phyloP scores from a whole-genome alignment of 352 stramenopile species.

The Globisporangium lucens region DNA sequence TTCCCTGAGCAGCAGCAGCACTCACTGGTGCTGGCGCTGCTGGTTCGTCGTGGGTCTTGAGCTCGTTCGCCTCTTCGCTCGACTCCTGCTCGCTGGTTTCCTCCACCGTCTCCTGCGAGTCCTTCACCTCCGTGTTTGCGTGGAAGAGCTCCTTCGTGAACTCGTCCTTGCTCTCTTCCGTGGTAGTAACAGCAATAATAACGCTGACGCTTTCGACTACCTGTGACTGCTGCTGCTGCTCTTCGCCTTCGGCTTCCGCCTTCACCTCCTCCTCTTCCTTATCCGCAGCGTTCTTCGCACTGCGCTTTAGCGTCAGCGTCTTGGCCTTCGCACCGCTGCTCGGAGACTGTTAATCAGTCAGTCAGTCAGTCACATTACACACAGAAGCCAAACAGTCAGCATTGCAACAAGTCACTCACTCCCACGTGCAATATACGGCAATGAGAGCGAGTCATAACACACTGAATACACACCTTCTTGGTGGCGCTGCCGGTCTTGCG shows the following conservation, averaged over 20 bases:
- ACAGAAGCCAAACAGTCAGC: not conserved
- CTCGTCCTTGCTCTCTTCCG: conserved; percentile 9
- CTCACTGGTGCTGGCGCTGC: not conserved
- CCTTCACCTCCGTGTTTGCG: not conserved
- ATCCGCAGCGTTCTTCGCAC: conserved; percentile 4
- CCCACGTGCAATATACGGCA: not conserved
- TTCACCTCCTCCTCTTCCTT: not conserved
- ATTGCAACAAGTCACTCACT: not conserved
- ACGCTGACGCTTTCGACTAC: not conserved
- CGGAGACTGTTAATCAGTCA: conserved; percentile 10
- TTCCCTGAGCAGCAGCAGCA: conserved; percentile 2
- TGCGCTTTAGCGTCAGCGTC: conserved; percentile 9
- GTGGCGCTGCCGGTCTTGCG: conserved; percentile 15
- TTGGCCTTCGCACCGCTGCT: conserved; percentile 14
- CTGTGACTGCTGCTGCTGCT: conserved; percentile 6
- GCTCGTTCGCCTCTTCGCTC: conserved; percentile 4
- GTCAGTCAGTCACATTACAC: not conserved
- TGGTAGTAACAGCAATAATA: not conserved
- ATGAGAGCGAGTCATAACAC: not conserved
- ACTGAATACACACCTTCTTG: conserved; percentile 16
- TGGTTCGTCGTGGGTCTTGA: not conserved
- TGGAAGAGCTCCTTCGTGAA: conserved; percentile 11
- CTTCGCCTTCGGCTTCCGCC: not conserved
- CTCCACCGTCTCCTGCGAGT: not conserved
- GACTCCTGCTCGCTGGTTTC: not conserved